Evolutionary conservation across 2,329 filamentous ascomycete genomes (phyloP), one percentile per base, ranked within the genome.

Genomic region (Chrysoporthe cubensis): DNA sequence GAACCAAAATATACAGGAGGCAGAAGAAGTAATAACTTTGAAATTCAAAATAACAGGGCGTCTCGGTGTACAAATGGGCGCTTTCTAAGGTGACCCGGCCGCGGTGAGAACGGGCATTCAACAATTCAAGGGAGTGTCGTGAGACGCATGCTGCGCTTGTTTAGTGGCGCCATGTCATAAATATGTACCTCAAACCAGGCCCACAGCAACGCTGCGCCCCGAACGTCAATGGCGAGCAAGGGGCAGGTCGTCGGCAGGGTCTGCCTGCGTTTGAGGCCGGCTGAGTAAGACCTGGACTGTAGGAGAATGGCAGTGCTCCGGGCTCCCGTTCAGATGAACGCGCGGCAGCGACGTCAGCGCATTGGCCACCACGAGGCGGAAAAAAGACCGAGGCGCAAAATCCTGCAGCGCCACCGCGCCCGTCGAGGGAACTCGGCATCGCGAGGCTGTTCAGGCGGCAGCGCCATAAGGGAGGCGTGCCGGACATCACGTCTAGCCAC

Each of bases 311-410:
- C 59, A 44, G 59, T 46, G 42, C 42, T 61, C 43, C 16, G 14
- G 26, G 16, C 42, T 46, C 26, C n/a, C 42, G 42, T 61, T 21
- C 26, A 61, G 7, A 46, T 37, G 59, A 32, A 61, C 59, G 59
- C 59, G 59, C 43, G 59, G 59, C 59, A 61, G 43, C 59, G 59
- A 61, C 59, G 59, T 61, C 59, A 61, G 59, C 59, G 59, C 57
- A 60, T 40, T 40, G 57, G 37, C 42, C 57, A 42, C 37, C 2
- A 40, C 13, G 11, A 37, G 37, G 40, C 16, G n/a, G 16, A 18
- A 32, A 26, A n/a, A 26, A 16, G 5, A 21, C 7, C 57, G 57
- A 42, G 34, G n/a, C 56, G 34, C 34, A 18, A 37, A 58, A 16
- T 14, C 32, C 16, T 58, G 32, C 16, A 42, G 16, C 37, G 16